These are phyloP conservation scores for Talaromyces sp. DNA, from an alignment of 2,329 filamentous ascomycete species.

Conservation along the genomic window DNA sequence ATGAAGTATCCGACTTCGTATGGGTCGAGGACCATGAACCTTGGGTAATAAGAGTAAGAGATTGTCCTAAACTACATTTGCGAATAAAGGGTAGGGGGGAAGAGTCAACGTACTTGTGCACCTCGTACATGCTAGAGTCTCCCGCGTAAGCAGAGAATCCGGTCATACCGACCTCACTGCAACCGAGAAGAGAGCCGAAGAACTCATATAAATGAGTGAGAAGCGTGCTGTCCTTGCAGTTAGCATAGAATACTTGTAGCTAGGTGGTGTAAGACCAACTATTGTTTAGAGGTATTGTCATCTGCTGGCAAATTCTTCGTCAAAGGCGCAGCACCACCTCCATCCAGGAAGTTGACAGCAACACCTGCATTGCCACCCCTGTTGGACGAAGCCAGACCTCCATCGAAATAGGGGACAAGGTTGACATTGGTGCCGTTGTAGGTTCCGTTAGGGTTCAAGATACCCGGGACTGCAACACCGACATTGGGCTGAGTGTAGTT, in stretches of 20 bases:
- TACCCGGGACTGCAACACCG: slow-evolving; percentile 54
- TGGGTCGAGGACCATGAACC: slow-evolving; percentile 55
- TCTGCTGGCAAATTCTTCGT: slow-evolving; percentile 56
- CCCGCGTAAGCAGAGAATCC: slow-evolving; percentile 50
- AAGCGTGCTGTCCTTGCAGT: background rate
- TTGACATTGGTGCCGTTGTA: slow-evolving; percentile 54
- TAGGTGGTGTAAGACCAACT: slow-evolving; percentile 27
- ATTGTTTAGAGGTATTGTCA: slow-evolving; percentile 52
- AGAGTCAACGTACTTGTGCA: slow-evolving; percentile 26
- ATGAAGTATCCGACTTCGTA: slow-evolving; percentile 59
- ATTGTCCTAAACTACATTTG: background rate
- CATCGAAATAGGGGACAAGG: slow-evolving; percentile 59
- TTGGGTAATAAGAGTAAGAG: slow-evolving; percentile 8
- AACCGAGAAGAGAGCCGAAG: background rate
- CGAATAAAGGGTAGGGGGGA: background rate
- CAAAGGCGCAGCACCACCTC: slow-evolving; percentile 54
- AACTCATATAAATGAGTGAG: background rate
- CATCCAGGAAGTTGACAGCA: slow-evolving; percentile 60
- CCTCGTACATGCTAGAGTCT: slow-evolving; percentile 26
- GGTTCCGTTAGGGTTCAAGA: slow-evolving; percentile 50
- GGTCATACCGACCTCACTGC: slow-evolving; percentile 45
- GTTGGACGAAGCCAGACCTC: slow-evolving; percentile 39
- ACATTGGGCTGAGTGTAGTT: slow-evolving; percentile 57
- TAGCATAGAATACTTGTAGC: background rate
- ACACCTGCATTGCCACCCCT: slow-evolving; percentile 37